Evolutionary conservation across 371 early-diverging fungal species (phyloP).

Genomic region (Batkoa obscura): DNA sequence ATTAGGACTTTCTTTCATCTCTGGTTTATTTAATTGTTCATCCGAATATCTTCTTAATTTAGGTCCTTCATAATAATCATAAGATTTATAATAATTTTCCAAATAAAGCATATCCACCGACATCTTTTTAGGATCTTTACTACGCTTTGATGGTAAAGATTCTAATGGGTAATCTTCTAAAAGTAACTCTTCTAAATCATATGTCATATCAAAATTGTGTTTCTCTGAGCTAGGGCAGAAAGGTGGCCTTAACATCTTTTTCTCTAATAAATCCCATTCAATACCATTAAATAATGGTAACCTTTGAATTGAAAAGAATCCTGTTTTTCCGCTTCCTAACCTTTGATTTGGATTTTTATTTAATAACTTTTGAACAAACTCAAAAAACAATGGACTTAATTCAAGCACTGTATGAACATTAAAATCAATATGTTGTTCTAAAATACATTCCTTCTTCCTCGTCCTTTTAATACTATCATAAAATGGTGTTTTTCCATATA

Average conservation of each 20-base stretch:
- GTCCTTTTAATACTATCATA: background rate
- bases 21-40: too few species aligned
- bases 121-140: conserved; percentile 7
- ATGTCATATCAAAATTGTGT: conserved; percentile 85
- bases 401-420: background rate
- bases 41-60: too few species aligned
- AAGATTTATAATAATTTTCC: conserved; percentile 11
- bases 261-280: conserved; percentile 15
- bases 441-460: background rate
- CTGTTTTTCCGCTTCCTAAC: conserved; percentile 11
- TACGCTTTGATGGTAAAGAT: conserved; percentile 12
- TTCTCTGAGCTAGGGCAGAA: conserved; percentile 27
- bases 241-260: conserved; percentile 15
- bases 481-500: conserved; percentile 21
- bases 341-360: conserved; percentile 1
- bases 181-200: conserved; percentile 85
- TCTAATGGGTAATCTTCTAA: conserved; percentile 84
- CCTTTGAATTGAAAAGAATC: conserved; percentile 12
- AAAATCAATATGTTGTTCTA: background rate
- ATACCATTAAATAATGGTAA: conserved; percentile 13
- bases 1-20: too few species aligned
- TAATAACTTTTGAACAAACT: background rate
- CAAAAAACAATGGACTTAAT: too few species aligned
- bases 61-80: conserved; percentile 9
- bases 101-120: conserved; percentile 14